Conservation (phyloP, 352 stramenopile species). For the Aphanomyces cochlioides region DNA sequence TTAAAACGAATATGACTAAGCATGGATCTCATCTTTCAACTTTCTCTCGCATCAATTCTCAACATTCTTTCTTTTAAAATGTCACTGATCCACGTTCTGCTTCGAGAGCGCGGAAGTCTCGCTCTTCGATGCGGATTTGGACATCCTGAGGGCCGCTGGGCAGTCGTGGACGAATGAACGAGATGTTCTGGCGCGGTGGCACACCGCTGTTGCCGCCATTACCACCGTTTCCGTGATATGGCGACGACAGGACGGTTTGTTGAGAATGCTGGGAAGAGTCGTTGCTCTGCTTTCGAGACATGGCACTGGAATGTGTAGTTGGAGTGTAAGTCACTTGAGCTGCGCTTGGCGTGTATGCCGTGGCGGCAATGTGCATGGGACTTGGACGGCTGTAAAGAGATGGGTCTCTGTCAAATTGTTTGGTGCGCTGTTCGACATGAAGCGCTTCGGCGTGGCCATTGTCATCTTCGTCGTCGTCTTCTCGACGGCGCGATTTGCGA, state of each 20-base stretch:
- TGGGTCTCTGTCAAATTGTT: not conserved
- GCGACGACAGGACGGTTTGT: not conserved
- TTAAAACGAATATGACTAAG: too few relatives aligned
- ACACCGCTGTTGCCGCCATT: not conserved
- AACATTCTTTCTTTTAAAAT: slow-evolving; percentile 15
- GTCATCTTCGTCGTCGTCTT: slow-evolving; percentile 29
- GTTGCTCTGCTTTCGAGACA: not conserved
- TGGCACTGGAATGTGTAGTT: not conserved
- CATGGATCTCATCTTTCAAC: too few relatives aligned
- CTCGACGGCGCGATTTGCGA: slow-evolving; percentile 17
- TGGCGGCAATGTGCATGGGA: not conserved
- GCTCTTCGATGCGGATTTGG: not conserved
- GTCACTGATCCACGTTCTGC: slow-evolving; percentile 3
- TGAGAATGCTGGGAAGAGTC: not conserved
- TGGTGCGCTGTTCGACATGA: slow-evolving; percentile 12
- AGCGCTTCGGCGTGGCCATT: not conserved
- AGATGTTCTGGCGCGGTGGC: not conserved
- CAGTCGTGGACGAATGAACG: slow-evolving; percentile 6
- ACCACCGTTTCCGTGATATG: not conserved
- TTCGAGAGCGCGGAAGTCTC: slow-evolving; percentile 13
- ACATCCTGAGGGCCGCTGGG: not conserved
- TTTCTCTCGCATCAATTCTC: not conserved
- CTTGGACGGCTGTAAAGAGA: not conserved
- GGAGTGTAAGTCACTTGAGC: not conserved
- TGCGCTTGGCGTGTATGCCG: not conserved